Conservation (phyloP, 768 basidiomycete genomes). For the Boletus sensibilis region DNA sequence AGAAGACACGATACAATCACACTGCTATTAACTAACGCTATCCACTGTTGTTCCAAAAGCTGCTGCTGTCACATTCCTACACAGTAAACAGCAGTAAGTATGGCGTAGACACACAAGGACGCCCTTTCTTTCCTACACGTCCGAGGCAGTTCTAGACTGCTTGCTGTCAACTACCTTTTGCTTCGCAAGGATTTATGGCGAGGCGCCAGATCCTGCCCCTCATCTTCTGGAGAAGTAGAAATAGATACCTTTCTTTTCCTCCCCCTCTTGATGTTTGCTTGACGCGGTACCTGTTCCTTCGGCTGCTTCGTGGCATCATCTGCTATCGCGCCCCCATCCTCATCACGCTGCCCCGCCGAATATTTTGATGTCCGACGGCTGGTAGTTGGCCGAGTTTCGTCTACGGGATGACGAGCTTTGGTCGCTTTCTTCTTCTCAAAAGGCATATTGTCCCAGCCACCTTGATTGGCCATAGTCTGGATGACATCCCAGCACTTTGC, state of each 20-base stretch:
- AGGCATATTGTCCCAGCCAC: constrained; percentile 71
- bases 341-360: not conserved
- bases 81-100: not conserved
- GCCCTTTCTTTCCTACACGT: not conserved
- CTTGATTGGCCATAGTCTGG: constrained; percentile 57
- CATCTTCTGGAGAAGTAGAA: not conserved
- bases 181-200: constrained; percentile 24
- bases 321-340: constrained; percentile 1
- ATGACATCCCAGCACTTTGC: constrained; percentile 65
- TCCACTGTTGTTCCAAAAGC: too few species aligned
- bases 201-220: constrained; percentile 4
- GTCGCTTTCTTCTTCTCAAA: constrained; percentile 37
- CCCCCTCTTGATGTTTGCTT: not conserved
- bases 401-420: not conserved
- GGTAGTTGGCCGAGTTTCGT: not conserved
- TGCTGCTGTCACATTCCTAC: not conserved
- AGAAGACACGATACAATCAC: not conserved
- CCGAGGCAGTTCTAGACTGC: not conserved
- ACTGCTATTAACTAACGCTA: not conserved
- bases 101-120: not conserved
- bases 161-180: constrained; percentile 5
- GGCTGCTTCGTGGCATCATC: not conserved
- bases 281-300: not conserved
- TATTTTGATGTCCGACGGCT: not conserved
- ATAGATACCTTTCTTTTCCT: constrained; percentile 26